These are phyloP conservation scores for Lachnellula cervina DNA, from an alignment of 2,329 filamentous ascomycete genomes.

Conservation along the genomic window DNA sequence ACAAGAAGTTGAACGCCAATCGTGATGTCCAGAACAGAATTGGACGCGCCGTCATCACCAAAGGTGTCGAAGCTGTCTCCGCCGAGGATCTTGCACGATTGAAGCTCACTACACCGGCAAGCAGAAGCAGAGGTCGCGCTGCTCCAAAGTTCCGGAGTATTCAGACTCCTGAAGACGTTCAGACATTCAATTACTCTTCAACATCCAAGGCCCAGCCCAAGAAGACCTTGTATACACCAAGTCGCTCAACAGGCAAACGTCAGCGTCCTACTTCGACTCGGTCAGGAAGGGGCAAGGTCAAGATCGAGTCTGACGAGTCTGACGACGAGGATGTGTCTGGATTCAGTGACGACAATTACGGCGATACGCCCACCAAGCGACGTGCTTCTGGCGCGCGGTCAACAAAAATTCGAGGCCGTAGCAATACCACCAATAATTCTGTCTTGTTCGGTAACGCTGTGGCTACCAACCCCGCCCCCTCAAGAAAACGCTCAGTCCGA, in stretches of 20 bases:
- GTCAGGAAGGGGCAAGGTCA: not conserved
- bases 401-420: not conserved
- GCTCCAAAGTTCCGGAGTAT: too few species aligned
- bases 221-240: not conserved
- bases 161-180: too few species aligned
- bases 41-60: slow-evolving; percentile 15
- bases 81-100: not conserved
- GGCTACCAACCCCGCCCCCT: too few species aligned
- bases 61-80: not conserved
- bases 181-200: too few species aligned
- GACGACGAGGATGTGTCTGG: not conserved
- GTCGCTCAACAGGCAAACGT: not conserved
- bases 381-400: not conserved
- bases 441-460: too few species aligned
- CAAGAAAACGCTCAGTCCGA: too few species aligned
- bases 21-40: slow-evolving; percentile 24
- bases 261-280: not conserved
- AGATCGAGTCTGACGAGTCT: not conserved
- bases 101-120: not conserved
- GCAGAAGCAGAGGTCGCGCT: too few species aligned
- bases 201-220: too few species aligned
- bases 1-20: slow-evolving; percentile 25
- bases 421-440: too few species aligned
- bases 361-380: not conserved
- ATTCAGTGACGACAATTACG: not conserved